Conservation (phyloP, 2,329 filamentous ascomycete species). For the Ophiocordyceps camponoti-saundersi region DNA sequence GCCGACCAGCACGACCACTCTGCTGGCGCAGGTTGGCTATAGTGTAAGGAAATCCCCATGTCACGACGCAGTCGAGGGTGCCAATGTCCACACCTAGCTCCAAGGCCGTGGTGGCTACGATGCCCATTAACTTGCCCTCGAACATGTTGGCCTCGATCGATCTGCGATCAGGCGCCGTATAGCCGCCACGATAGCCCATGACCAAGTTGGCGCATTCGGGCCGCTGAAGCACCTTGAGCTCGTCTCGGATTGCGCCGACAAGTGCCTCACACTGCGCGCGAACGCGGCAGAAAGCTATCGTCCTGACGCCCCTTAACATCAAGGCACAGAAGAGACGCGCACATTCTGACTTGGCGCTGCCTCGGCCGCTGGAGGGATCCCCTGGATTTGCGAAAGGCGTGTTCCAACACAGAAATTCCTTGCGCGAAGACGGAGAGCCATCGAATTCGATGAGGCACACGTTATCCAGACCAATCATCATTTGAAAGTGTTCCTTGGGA, state of each 20-base stretch:
- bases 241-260: conserved; percentile 60
- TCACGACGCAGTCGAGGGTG: conserved; percentile 81
- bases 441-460: conserved; percentile 78
- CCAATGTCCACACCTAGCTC: conserved; percentile 95
- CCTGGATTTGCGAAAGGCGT: conserved; percentile 82
- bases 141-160: conserved; percentile 94
- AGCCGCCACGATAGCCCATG: conserved; percentile 92
- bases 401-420: conserved; percentile 97
- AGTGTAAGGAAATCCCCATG: conserved; percentile 86
- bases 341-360: conserved; percentile 69
- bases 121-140: conserved; percentile 78
- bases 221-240: conserved; percentile 57
- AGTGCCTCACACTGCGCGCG: conserved; percentile 79
- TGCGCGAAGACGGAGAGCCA: conserved; percentile 74
- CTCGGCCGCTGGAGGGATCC: conserved; percentile 74
- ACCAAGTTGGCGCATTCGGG: conserved; percentile 62
- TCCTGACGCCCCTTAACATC: conserved; percentile 70
- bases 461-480: conserved; percentile 77
- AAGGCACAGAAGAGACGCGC: conserved; percentile 82
- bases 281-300: conserved; percentile 84
- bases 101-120: conserved; percentile 83
- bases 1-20: conserved; percentile 76
- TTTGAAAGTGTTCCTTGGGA: conserved; percentile 77
- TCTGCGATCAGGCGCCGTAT: conserved; percentile 78
- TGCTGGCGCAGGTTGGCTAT: conserved; percentile 92